Evolutionary conservation across 257 asterid genomes (phyloP).

Genomic region (Marsdenia floribunda): DNA sequence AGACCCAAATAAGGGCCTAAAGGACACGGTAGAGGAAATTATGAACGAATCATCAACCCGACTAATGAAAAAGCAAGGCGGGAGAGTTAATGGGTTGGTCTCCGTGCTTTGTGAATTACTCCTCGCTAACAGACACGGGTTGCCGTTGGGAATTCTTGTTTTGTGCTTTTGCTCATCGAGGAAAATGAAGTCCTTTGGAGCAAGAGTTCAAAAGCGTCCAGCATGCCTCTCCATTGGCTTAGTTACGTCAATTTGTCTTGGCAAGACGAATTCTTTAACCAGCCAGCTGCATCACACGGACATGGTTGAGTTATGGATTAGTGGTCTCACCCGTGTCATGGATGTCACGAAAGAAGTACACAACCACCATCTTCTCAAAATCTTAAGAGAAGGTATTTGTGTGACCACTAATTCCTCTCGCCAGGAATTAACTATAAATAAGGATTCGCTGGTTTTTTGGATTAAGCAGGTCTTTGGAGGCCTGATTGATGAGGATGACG

Average conservation of each 20-base stretch:
- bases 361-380: background rate
- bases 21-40: conserved; percentile 31
- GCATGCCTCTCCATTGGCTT: conserved; percentile 27
- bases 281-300: conserved; percentile 6
- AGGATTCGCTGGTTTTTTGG: conserved; percentile 33
- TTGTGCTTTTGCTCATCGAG: conserved; percentile 25
- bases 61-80: conserved; percentile 22
- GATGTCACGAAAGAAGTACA: conserved; percentile 4
- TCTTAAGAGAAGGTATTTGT: conserved; percentile 21
- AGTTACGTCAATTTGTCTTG: conserved; percentile 29
- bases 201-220: conserved; percentile 24
- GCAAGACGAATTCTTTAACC: conserved; percentile 19
- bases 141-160: conserved; percentile 37
- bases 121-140: conserved; percentile 36
- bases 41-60: conserved; percentile 29
- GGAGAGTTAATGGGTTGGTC: conserved; percentile 22
- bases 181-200: conserved; percentile 17
- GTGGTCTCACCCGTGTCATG: conserved; percentile 16
- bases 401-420: background rate
- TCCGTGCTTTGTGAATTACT: conserved; percentile 31
- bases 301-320: conserved; percentile 39
- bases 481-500: background rate
- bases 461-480: conserved; percentile 22
- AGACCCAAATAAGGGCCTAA: too few species aligned
- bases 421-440: background rate